phyloP scores from a whole-genome alignment of 768 basidiomycete genomes.

The Pulveroboletus sp. region DNA sequence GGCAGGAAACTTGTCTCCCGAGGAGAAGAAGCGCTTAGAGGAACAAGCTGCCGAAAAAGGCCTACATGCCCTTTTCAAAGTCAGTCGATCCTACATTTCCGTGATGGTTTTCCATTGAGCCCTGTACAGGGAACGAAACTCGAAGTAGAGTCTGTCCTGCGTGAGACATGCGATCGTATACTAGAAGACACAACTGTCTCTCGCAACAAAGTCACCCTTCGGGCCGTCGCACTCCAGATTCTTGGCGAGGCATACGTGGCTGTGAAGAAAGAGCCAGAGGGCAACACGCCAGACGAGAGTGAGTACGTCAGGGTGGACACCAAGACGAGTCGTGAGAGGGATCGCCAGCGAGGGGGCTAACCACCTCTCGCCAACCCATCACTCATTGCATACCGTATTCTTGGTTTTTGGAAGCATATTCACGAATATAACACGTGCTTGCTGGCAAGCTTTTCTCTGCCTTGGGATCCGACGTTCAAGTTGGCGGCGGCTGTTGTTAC shows the following conservation, averaged over 20 bases:
- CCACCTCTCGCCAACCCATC: not conserved
- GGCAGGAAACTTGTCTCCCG: constrained; percentile 72
- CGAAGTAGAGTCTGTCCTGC: constrained; percentile 84
- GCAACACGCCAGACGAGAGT: constrained; percentile 48
- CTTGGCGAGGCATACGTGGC: constrained; percentile 75
- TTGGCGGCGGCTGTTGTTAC: not conserved
- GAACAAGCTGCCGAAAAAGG: constrained; percentile 95
- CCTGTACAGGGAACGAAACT: constrained; percentile 75
- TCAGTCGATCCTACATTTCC: constrained; percentile 20
- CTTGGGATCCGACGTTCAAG: too few species aligned
- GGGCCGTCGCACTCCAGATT: constrained; percentile 81
- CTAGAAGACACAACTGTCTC: constrained; percentile 56
- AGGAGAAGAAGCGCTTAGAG: constrained; percentile 80
- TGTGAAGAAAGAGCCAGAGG: constrained; percentile 62
- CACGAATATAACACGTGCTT: constrained; percentile 1
- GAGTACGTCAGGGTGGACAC: constrained; percentile 86
- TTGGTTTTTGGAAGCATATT: constrained; percentile 2
- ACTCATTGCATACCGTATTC: constrained; percentile 1
- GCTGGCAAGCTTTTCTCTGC: not conserved
- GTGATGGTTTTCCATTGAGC: not conserved
- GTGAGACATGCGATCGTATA: constrained; percentile 84
- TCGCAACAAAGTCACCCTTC: constrained; percentile 58
- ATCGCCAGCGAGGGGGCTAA: constrained; percentile 27
- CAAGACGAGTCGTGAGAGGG: constrained; percentile 55
- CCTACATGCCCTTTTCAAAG: constrained; percentile 88